These are phyloP conservation scores for Coemansia sp. DNA, from an alignment of 192 early-diverging fungal genomes.

Conservation along the genomic window DNA sequence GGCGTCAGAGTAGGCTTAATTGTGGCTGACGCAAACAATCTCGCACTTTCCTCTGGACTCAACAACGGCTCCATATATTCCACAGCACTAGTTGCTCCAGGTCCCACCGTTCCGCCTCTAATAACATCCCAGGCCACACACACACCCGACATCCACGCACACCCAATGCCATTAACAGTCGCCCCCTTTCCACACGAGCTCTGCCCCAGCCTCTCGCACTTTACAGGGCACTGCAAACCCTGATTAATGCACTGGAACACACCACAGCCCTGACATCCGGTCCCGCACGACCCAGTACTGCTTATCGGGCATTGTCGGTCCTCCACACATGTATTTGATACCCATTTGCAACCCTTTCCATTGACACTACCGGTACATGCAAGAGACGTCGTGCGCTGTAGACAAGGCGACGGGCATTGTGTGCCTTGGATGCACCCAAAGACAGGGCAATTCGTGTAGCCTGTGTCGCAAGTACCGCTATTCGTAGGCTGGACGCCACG, in stretches of 20 bases:
- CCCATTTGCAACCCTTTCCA: slow-evolving; percentile 43
- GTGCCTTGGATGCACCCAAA: slow-evolving; percentile 42
- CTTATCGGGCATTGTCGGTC: slow-evolving; percentile 30
- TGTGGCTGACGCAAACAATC: background rate
- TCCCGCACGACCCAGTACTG: slow-evolving; percentile 18
- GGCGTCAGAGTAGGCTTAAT: too few species aligned
- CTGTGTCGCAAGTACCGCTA: slow-evolving; percentile 14
- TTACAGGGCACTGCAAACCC: slow-evolving; percentile 31
- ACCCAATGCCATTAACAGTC: slow-evolving; percentile 29
- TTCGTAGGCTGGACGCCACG: background rate
- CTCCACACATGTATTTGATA: slow-evolving; percentile 29
- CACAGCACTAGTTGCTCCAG: slow-evolving; percentile 1
- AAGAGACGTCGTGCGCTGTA: background rate
- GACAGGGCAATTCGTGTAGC: slow-evolving; percentile 27
- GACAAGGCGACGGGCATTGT: background rate
- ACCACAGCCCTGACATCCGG: slow-evolving; percentile 35
- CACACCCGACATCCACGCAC: slow-evolving; percentile 28
- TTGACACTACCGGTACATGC: slow-evolving; percentile 36
- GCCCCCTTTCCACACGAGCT: slow-evolving; percentile 19
- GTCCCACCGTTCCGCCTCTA: slow-evolving; percentile 15
- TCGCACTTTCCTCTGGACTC: slow-evolving; percentile 3
- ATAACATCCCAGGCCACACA: slow-evolving; percentile 34
- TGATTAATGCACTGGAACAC: slow-evolving; percentile 36
- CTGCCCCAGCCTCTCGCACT: slow-evolving; percentile 18
- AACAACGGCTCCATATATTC: slow-evolving; percentile 13